Evolutionary conservation across 2,329 filamentous ascomycete genomes (phyloP), one percentile per base, ranked within the genome.

Genomic region (Ceratocystis diversiconidia): DNA sequence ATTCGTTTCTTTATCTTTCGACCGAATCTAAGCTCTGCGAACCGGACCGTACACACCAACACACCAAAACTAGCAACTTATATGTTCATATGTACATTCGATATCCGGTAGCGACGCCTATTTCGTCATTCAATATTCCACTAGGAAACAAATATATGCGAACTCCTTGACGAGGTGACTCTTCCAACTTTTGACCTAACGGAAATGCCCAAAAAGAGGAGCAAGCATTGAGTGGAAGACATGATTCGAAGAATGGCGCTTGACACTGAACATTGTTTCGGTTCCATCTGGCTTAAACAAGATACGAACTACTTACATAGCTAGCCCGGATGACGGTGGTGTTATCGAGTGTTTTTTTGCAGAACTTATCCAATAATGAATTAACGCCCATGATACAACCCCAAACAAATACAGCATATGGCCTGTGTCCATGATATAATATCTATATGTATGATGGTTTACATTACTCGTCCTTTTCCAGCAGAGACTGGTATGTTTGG

Each of bases 371-470:
- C 55, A 48, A 48, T 63, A 63, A 63, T 46, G 61, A 22, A 52
- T 64, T 55, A 41, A 57, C 28, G 62, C 48, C 44, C 43, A 36
- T 63, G 43, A 55, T 41, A 36, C n/a, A 48, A 61, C 60, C 60
- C 36, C 19, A 12, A 62, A 30, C 52, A 43, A 57, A 10, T 28
- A 65, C 50, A 22, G 57, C 17, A 61, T 61, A 65, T 48, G 57
- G 22, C 59, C 52, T 46, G 25, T 60, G 17, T 44, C 46, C 15
- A 15, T 19, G 36, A 65, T 48, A 68, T 74, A 70, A 41, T 69
- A 71, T 70, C 70, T 76, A 52, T 68, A 71, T 70, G 70, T 76
- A 74, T 72, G 80, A 76, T 59, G 2, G 28, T 10, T 36, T 32
- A 30, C 55, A 36, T 36, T 59, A 59, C 28, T 25, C 12, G 28